Conservation (phyloP, 2,329 filamentous ascomycete species). For the Aspergillus fijiensis region DNA sequence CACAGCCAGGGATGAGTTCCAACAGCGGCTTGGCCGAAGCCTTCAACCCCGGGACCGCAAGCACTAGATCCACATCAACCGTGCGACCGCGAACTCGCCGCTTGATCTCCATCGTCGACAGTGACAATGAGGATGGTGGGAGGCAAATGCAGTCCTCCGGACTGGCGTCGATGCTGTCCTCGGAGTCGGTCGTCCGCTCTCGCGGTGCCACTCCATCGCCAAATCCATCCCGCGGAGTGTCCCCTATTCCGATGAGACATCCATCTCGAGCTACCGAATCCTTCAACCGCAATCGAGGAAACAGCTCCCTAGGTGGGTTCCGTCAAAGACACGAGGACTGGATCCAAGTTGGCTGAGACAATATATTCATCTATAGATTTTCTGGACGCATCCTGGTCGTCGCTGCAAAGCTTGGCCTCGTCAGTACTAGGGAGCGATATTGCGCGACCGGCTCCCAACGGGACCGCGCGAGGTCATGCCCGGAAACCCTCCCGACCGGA, state of each 20-base stretch:
- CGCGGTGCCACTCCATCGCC: slow-evolving; percentile 44
- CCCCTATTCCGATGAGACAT: slow-evolving; percentile 41
- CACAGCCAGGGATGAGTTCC: slow-evolving; percentile 43
- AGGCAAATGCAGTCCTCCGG: slow-evolving; percentile 27
- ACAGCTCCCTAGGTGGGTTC: slow-evolving; percentile 29
- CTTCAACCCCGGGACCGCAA: slow-evolving; percentile 35
- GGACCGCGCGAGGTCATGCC: slow-evolving; percentile 27
- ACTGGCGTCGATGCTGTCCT: slow-evolving; percentile 28
- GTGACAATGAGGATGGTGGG: slow-evolving; percentile 30
- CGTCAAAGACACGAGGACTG: slow-evolving; percentile 22
- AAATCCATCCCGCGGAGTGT: slow-evolving; percentile 36
- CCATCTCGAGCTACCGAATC: slow-evolving; percentile 35
- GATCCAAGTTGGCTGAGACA: slow-evolving; percentile 24
- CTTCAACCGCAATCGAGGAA: slow-evolving; percentile 21
- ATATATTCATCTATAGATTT: slow-evolving; percentile 35
- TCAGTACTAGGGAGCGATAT: slow-evolving; percentile 47
- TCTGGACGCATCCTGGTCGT: slow-evolving; percentile 51
- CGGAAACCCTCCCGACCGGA: slow-evolving; percentile 42
- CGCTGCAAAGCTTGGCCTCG: slow-evolving; percentile 49
- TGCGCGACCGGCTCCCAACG: slow-evolving; percentile 27
- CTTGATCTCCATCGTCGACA: slow-evolving; percentile 44
- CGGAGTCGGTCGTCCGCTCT: slow-evolving; percentile 39
- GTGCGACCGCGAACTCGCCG: slow-evolving; percentile 47
- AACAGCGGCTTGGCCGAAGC: slow-evolving; percentile 38
- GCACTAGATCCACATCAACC: slow-evolving; percentile 37